Percentiles rank a stretch among this genome's conserved stretches.
Conservation (phyloP, 192 early-diverging fungal genomes). For the Coemansia brasiliensis region DNA sequence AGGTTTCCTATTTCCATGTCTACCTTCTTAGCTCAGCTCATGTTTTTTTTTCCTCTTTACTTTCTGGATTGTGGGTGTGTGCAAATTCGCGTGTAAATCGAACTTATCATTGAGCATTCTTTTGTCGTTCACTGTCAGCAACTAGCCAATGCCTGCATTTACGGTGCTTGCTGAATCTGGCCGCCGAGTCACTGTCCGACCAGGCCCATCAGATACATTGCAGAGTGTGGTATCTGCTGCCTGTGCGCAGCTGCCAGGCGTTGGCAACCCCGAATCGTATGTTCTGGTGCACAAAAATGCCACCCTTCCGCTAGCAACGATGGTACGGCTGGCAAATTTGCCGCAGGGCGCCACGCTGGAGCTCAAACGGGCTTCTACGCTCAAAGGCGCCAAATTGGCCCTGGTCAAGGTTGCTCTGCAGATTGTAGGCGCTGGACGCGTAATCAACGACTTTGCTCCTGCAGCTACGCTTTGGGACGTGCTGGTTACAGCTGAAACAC, state of each 20-base stretch:
- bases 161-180: slow-evolving; percentile 56
- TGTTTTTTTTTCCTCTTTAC: no score
- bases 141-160: slow-evolving; percentile 60
- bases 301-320: slow-evolving; percentile 68
- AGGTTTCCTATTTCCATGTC: no score
- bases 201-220: slow-evolving; percentile 74
- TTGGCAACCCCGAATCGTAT: slow-evolving; percentile 58
- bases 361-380: slow-evolving; percentile 29
- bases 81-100: no score
- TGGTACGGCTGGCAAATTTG: slow-evolving; percentile 80
- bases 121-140: not conserved
- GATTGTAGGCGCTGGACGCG: slow-evolving; percentile 65
- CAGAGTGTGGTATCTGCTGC: slow-evolving; percentile 64
- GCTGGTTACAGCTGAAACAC: slow-evolving; percentile 14
- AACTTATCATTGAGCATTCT: no score
- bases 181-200: slow-evolving; percentile 58
- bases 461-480: slow-evolving; percentile 68
- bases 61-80: no score
- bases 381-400: not conserved
- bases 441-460: slow-evolving; percentile 62
- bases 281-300: slow-evolving; percentile 67
- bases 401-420: slow-evolving; percentile 71
- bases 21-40: no score
- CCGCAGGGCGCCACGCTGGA: slow-evolving; percentile 75
- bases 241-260: slow-evolving; percentile 59